These are phyloP conservation scores for Zymoseptoria ardabiliae DNA, from an alignment of 2,329 filamentous ascomycete genomes.

Conservation along the genomic window DNA sequence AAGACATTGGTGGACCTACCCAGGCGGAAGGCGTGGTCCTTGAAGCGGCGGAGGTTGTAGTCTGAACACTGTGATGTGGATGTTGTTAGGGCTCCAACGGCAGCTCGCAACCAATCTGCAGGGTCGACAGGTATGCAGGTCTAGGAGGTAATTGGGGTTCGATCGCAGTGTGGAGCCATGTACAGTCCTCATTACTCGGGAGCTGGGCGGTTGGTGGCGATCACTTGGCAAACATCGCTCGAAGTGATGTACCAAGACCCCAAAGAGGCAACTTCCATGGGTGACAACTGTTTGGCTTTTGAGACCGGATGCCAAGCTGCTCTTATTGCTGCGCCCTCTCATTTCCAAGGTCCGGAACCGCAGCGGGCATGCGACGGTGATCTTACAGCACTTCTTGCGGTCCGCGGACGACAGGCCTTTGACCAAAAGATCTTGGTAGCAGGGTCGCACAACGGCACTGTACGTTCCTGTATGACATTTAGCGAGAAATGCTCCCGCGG, in stretches of 20 bases:
- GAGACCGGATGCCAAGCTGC: neutral
- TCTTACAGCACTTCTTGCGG: neutral
- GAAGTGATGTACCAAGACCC: neutral
- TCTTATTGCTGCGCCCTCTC: neutral
- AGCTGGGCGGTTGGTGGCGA: neutral
- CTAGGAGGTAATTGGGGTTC: neutral
- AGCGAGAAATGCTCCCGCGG: neutral
- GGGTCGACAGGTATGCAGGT: neutral
- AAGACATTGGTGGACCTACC: neutral
- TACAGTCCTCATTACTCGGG: neutral
- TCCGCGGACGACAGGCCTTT: neutral
- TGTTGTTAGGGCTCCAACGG: neutral
- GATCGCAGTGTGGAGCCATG: neutral
- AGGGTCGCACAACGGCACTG: neutral
- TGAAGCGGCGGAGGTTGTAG: neutral
- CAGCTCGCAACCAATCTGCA: neutral
- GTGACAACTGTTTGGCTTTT: neutral
- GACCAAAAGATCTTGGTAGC: no score
- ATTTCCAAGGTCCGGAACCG: neutral
- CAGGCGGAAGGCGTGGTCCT: neutral
- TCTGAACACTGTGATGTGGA: neutral
- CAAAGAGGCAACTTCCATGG: neutral
- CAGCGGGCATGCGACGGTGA: neutral
- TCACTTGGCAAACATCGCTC: neutral
- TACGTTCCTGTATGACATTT: neutral